Evolutionary conservation across 441 rosid genomes (phyloP).

Genomic region (Erodium chrysanthum): DNA sequence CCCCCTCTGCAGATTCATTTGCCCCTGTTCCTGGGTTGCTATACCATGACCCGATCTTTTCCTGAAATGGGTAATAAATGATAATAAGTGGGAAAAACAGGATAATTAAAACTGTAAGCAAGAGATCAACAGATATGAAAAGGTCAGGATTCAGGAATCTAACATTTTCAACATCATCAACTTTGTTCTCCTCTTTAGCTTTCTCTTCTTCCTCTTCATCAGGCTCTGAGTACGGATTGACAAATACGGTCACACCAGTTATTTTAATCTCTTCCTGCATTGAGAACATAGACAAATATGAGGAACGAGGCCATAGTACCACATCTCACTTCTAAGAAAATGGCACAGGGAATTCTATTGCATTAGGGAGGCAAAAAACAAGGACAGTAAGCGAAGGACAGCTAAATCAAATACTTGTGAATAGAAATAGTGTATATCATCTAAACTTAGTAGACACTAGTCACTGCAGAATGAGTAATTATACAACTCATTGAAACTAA

Average conservation of each 20-base stretch:
- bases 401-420: conserved; percentile 1
- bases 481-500: background rate
- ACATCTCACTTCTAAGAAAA: background rate
- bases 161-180: conserved; percentile 62
- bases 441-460: background rate
- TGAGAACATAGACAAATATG: conserved; percentile 10
- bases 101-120: conserved; percentile 6
- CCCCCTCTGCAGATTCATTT: conserved; percentile 37
- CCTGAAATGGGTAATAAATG: conserved; percentile 37
- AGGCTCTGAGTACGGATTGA: conserved; percentile 75
- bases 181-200: conserved; percentile 36
- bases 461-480: background rate
- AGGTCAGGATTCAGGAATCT: conserved; percentile 23
- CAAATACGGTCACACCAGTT: conserved; percentile 51
- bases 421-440: background rate
- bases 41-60: conserved; percentile 84
- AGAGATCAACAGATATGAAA: background rate
- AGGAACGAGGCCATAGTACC: conserved; percentile 4
- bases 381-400: background rate
- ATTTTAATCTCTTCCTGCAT: conserved; percentile 85
- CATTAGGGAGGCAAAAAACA: background rate
- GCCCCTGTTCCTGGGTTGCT: conserved; percentile 81
- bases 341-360: background rate
- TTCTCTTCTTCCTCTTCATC: conserved; percentile 81
- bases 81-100: background rate